Conservation (phyloP, 169 alveolate genomes). For the Theileria orientalis region DNA sequence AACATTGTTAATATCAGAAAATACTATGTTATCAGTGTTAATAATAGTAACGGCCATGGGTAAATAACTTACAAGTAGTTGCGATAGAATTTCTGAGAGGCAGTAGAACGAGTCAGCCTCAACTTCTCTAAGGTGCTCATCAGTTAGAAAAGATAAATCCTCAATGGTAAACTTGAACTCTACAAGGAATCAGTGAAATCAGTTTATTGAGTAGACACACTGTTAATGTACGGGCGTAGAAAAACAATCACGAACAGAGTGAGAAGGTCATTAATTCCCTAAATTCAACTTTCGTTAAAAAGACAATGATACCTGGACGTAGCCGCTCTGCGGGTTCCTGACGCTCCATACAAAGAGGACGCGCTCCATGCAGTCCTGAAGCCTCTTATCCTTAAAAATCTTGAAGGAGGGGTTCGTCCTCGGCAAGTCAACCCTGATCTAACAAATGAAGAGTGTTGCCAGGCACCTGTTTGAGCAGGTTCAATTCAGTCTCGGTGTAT, state of each 20-base stretch:
- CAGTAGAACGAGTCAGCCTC: constrained; percentile 90
- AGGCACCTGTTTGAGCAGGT: constrained; percentile 65
- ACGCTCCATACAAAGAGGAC: constrained; percentile 89
- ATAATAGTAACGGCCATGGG: background rate
- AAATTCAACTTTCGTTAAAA: background rate
- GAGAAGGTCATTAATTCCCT: constrained; percentile 89
- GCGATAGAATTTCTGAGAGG: constrained; percentile 85
- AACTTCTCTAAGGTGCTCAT: constrained; percentile 76
- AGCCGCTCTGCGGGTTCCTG: constrained; percentile 92
- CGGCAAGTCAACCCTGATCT: constrained; percentile 88
- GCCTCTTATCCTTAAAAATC: constrained; percentile 75
- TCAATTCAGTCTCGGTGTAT: constrained; percentile 55
- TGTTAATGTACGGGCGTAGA: constrained; percentile 77
- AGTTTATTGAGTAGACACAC: constrained; percentile 37
- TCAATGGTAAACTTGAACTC: constrained; percentile 64
- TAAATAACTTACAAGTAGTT: constrained; percentile 52
- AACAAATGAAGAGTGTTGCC: constrained; percentile 36
- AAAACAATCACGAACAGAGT: constrained; percentile 39
- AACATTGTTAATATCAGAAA: too few species aligned
- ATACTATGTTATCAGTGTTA: background rate
- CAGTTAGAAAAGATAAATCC: constrained; percentile 57
- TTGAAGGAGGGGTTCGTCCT: constrained; percentile 82
- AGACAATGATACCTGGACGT: constrained; percentile 85
- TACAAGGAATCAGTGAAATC: constrained; percentile 58
- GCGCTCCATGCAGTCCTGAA: constrained; percentile 85